Percentiles rank a stretch among this genome's conserved stretches.
These are phyloP conservation scores for Wolfiporia cocos DNA, from an alignment of 1,284 basidiomycete species.

Conservation along the genomic window DNA sequence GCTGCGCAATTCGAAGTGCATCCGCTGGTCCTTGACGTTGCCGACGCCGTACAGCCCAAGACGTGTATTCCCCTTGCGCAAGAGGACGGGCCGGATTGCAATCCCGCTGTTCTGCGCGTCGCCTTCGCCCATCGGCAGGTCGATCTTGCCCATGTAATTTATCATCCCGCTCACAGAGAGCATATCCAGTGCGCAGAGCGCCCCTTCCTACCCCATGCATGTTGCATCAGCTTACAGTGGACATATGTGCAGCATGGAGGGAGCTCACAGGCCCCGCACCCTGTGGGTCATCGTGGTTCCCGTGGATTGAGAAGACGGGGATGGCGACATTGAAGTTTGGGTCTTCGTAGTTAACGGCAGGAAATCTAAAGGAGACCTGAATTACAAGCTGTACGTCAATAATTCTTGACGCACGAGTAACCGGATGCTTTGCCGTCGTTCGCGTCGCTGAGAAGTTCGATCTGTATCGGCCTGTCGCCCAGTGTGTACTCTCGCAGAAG, in stretches of 20 bases:
- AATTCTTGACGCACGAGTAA: constrained; percentile 59
- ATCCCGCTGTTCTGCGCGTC: constrained; percentile 75
- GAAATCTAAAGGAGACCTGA: constrained; percentile 58
- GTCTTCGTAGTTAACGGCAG: constrained; percentile 97
- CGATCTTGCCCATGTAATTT: constrained; percentile 96
- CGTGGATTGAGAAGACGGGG: constrained; percentile 98
- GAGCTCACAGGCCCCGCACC: constrained; percentile 79
- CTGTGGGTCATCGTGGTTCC: constrained; percentile 99
- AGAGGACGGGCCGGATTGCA: constrained; percentile 83
- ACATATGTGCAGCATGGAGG: background rate
- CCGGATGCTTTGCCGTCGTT: constrained; percentile 82
- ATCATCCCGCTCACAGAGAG: constrained; percentile 91
- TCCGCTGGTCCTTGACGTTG: constrained; percentile 93
- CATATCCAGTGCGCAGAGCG: constrained; percentile 91
- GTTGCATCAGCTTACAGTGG: too few relatives aligned
- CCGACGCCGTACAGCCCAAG: constrained; percentile 94
- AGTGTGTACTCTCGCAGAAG: constrained; percentile 89
- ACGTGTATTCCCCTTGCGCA: constrained; percentile 84
- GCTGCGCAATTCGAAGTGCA: constrained; percentile 93
- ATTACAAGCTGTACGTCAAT: background rate
- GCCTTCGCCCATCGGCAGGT: constrained; percentile 56
- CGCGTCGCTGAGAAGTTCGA: constrained; percentile 92
- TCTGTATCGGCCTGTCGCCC: constrained; percentile 80
- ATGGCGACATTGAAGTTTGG: constrained; percentile 92
- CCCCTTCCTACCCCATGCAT: constrained; percentile 68